Percentiles rank a stretch among this genome's conserved stretches.
These are phyloP conservation scores for Firmiana major DNA, from an alignment of 345 rosid species.

Conservation along the genomic window DNA sequence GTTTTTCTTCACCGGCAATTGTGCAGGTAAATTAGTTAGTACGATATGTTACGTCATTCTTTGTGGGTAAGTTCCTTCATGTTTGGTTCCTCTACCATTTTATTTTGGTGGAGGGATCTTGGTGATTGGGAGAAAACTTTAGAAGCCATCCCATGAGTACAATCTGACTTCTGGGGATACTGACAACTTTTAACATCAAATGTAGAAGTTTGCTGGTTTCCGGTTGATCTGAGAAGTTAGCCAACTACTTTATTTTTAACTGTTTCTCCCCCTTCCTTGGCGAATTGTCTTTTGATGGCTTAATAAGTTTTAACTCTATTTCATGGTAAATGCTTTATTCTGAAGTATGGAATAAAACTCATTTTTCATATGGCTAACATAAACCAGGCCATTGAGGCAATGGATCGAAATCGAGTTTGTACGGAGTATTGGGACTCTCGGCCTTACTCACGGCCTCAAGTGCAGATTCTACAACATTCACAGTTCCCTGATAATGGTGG, in stretches of 20 bases:
- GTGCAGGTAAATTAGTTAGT: slow-evolving; percentile 60
- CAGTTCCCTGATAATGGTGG: slow-evolving; percentile 27
- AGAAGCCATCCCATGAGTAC: not conserved
- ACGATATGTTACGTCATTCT: not conserved
- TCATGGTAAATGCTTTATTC: not conserved
- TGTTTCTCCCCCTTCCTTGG: not conserved
- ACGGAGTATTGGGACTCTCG: slow-evolving; percentile 92
- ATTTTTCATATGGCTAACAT: not conserved
- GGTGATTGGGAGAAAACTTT: not conserved
- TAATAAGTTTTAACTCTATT: not conserved
- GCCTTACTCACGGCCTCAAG: slow-evolving; percentile 80
- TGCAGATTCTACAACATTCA: slow-evolving; percentile 55
- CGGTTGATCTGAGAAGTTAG: not conserved
- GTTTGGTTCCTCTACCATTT: not conserved
- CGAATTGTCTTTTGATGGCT: not conserved
- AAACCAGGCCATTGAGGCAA: slow-evolving; percentile 79
- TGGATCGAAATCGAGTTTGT: slow-evolving; percentile 81
- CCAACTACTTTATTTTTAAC: not conserved
- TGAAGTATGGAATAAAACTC: not conserved
- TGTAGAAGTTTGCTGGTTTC: not conserved
- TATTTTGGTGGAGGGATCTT: not conserved
- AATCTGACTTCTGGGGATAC: not conserved
- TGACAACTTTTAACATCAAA: not conserved
- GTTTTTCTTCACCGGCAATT: slow-evolving; percentile 87
- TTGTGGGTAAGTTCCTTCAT: not conserved